Evolutionary conservation across 169 alveolate genomes (phyloP), one percentile per base, ranked within the genome.

Genomic region (Plasmodium cynomolgi): DNA sequence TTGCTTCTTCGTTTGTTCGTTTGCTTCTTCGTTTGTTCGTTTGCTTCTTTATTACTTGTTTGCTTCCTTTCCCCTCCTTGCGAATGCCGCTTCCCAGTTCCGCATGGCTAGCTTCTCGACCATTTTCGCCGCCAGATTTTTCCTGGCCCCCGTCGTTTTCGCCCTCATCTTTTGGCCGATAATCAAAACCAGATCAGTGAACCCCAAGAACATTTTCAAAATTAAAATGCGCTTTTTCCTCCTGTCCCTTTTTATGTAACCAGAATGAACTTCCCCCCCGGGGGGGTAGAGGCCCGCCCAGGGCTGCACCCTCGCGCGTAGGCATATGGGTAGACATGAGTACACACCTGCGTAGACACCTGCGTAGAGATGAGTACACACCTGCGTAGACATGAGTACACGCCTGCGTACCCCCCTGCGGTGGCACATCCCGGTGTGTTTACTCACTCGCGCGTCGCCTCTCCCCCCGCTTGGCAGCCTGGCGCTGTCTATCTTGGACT

Each of bases 211-310:
- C 44, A 54, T 74, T 20, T 84, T 84, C 77, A 71, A 23, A 71
- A 84, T 84, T 54, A 84, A 84, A 84, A 84, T 72, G 54, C 37
- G 77, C 11, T 84, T 47, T 73, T 84, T 56, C n/a, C 75, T 84
- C 29, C 23, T 84, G 29, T 71, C 93, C 75, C 41, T 84, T 39
- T 84, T 84, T 84, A 84, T 84, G 93, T 84, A 84, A 71, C 20
- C 13, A 83, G 29, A 83, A 13, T 33, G 15, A 83, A 58, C n/a
- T 26, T 68, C 7, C n/a, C 77, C 74, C 31, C 37, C 23, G n/a
- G 37, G 13, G 17, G 77, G 77, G 31, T 29, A 68, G 37, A 68
- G 3, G 31, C 37, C 37, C n/a, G 9, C 31, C 37, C 6, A 3
- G 5, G 37, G 41, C 0, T 8, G 3, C 77, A 20, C 5, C 15